Evolutionary conservation across 208 protist genomes (phyloP), one percentile per base, ranked within the genome.

Genomic region (Crithidia acanthocephali): DNA sequence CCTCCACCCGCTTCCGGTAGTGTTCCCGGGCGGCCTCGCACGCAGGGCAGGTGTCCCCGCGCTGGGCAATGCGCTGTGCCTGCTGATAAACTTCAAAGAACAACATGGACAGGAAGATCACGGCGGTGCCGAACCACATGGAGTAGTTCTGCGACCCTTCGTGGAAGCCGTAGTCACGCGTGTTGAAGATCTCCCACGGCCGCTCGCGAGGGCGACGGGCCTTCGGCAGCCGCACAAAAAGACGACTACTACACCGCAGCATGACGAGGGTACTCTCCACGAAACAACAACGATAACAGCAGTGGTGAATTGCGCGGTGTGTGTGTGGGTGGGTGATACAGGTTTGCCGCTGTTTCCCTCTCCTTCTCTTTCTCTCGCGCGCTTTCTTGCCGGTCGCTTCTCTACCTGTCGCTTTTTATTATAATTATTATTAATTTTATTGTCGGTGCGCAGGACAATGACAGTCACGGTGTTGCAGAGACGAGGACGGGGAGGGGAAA

Each of bases 181-280:
- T 88, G 73, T 96, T 96, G 68, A 96, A 92, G 30, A 96, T 83
- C 69, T 96, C 88, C 85, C 86, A 96, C 61, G 89, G 84, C n/a
- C 91, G 80, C 75, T 96, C 88, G 23, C 89, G 88, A 8, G 89
- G 91, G 1, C 91, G 84, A 32, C 91, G 91, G 15, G 79, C 61
- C 71, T 94, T 93, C 13, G 91, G 91, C 15, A 96, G 76, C 35
- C 91, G 88, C 70, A 96, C 68, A 11, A 66, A 67, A 27, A 74
- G 60, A 8, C 62, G 32, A 22, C 44, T 7, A 11, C 78, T 93
- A 22, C 15, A 18, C 20, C 80, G 74, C 37, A 96, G 63, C 86
- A 92, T 61, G 16, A 10, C 2, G 30, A 30, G 35, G n/a, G 35
- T 25, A 45, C 16, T 4, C 23, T 56, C 2, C 50, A 10, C 7